A percentile compares a stretch with the other conserved stretches of the same genome.
phyloP scores from a whole-genome alignment of 495 filamentous ascomycete species.

The Penicillium dipodomyicola region DNA sequence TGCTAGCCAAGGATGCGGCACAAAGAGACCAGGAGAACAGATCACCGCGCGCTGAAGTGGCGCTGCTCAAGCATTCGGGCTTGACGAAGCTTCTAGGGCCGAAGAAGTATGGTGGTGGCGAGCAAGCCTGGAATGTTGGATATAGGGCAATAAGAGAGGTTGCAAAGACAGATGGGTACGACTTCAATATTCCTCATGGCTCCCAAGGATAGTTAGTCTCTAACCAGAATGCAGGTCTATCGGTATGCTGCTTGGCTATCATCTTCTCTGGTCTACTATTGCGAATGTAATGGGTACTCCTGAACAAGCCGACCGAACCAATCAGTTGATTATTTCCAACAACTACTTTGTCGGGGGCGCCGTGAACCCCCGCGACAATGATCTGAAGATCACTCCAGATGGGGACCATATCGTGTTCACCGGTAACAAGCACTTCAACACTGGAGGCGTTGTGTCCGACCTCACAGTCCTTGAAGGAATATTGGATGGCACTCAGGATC shows the following conservation, averaged over 20 bases:
- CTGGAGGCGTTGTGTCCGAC: conserved; percentile 59
- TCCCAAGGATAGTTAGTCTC: background rate
- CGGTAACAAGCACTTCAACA: conserved; percentile 61
- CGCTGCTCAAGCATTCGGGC: conserved; percentile 55
- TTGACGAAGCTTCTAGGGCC: conserved; percentile 56
- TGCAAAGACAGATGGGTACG: conserved; percentile 55
- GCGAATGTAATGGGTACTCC: conserved; percentile 54
- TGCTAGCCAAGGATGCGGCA: conserved; percentile 52
- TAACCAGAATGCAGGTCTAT: conserved; percentile 35
- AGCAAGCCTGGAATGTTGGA: conserved; percentile 53
- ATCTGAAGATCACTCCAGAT: conserved; percentile 51
- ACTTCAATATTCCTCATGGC: background rate
- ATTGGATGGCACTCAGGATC: conserved; percentile 50
- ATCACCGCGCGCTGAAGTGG: conserved; percentile 53
- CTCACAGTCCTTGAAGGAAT: conserved; percentile 62
- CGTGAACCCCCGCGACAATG: conserved; percentile 60
- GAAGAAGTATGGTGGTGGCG: conserved; percentile 56
- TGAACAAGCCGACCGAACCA: conserved; percentile 52
- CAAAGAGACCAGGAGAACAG: conserved; percentile 55
- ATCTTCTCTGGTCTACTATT: conserved; percentile 59
- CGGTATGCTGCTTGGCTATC: conserved; percentile 60
- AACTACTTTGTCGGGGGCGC: conserved; percentile 64
- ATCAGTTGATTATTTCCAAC: conserved; percentile 52
- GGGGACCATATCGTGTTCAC: conserved; percentile 54
- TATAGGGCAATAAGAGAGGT: conserved; percentile 59